These are phyloP conservation scores for Coemansia guatemalensis DNA, from an alignment of 192 early-diverging fungal species.

Conservation along the genomic window DNA sequence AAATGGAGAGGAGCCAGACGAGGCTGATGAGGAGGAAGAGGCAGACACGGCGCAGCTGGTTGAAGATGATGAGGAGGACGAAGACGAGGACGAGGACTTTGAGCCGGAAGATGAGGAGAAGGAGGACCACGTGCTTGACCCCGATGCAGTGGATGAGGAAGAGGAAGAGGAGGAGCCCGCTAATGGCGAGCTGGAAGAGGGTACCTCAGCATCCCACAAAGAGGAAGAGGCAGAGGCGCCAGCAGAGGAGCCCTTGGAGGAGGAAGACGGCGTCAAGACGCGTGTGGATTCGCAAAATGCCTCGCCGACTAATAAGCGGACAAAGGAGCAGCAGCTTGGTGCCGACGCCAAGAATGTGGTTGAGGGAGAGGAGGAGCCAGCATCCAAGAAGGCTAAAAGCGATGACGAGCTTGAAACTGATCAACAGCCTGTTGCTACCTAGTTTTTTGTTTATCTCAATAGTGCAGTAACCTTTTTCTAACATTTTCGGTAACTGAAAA, in stretches of 20 bases:
- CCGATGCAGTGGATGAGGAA: slow-evolving; percentile 16
- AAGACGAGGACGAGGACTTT: slow-evolving; percentile 32
- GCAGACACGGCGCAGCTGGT: not conserved
- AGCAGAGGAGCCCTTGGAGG: slow-evolving; percentile 6
- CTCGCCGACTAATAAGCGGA: slow-evolving; percentile 25
- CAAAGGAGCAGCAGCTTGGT: slow-evolving; percentile 4
- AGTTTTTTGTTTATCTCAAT: slow-evolving; percentile 6
- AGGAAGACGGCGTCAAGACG: slow-evolving; percentile 4
- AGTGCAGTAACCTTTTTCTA: slow-evolving; percentile 8
- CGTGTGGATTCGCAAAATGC: slow-evolving; percentile 13
- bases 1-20: not conserved
- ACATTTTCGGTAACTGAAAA: not conserved
- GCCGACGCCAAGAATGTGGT: not conserved
- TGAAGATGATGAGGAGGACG: not conserved
- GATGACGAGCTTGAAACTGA: slow-evolving; percentile 5
- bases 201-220: not conserved
- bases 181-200: slow-evolving; percentile 14
- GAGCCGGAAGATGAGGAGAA: slow-evolving; percentile 39
- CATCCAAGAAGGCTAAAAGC: slow-evolving; percentile 17
- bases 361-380: slow-evolving; percentile 12
- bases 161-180: slow-evolving; percentile 11
- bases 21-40: slow-evolving; percentile 1
- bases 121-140: slow-evolving; percentile 35
- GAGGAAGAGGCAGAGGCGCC: slow-evolving; percentile 4
- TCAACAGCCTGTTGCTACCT: slow-evolving; percentile 1